Base-by-base conservation (phyloP, 768 basidiomycete genomes). In the Hygrocybe coccinea region DNA sequence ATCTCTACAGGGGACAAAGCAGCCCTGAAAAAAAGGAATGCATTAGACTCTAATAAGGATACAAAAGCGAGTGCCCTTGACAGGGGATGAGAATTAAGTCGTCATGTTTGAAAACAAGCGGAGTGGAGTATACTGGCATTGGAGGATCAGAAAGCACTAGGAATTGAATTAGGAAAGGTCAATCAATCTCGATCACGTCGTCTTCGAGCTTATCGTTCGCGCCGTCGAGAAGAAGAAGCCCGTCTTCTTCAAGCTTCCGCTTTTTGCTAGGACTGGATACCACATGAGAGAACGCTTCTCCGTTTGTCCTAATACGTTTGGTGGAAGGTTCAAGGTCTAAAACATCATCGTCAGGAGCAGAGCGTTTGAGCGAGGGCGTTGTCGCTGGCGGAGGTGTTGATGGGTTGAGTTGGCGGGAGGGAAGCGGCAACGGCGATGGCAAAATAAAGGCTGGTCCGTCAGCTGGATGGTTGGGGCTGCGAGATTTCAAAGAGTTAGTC, bases 161-260 rank as follows among this genome's bases (percentile, higher is more conserved):
- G 25, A 49, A n/a, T 29, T 34, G 22, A n/a, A 24, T 25, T 19
- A 22, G 43, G 38, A 43, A 21, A 9, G 21, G 17, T 79, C 69
- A 80, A 63, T 85, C 80, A 59, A 84, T 77, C 66, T 71, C 78
- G 51, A 85, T 84, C 10, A 83, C 67, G 58, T 85, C 83, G 21
- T 79, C 83, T 34, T 76, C 76, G 29, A 84, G 65, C 60, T 67
- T 62, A 59, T 84, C 84, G 55, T 80, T 74, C 34, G 73, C 76
- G 10, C 74, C 71, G 33, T 88, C 87, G 66, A 92, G 68, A 61
- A 89, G 59, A 34, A 92, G 66, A 44, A 91, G 62, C 8, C 89
- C 90, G 54, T 91, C 89, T 62, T 86, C 83, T 46, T 91, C 89
- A 54, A 91, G 65, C 59, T 73, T 69, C 55, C 81, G 69, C 62